These are phyloP conservation scores for Hypoxylon fragiforme DNA, from an alignment of 495 filamentous ascomycete genomes.

Conservation along the genomic window DNA sequence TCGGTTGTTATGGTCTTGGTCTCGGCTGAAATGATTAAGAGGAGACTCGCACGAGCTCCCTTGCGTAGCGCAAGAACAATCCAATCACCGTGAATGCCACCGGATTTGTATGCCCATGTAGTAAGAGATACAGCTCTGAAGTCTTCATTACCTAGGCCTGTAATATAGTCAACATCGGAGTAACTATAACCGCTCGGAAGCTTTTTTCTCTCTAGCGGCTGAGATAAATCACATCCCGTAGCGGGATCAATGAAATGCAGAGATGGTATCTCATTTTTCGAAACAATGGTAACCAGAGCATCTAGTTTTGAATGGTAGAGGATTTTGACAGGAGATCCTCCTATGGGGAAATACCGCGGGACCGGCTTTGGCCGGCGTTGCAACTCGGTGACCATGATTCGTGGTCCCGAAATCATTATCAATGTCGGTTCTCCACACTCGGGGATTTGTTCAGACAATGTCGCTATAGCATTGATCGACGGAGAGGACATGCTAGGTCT, in stretches of 20 bases:
- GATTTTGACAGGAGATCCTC: slow-evolving; percentile 55
- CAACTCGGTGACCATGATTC: slow-evolving; percentile 55
- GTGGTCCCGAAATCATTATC: slow-evolving; percentile 48
- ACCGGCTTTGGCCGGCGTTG: slow-evolving; percentile 51
- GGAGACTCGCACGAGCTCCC: slow-evolving; percentile 39
- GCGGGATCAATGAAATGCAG: slow-evolving; percentile 53
- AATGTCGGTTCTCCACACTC: slow-evolving; percentile 34
- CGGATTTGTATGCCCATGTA: slow-evolving; percentile 51
- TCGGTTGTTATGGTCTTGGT: slow-evolving; percentile 14
- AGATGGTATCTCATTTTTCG: slow-evolving; percentile 39
- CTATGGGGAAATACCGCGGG: slow-evolving; percentile 53
- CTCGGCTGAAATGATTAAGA: slow-evolving; percentile 50
- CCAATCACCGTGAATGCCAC: slow-evolving; percentile 40
- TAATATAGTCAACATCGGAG: slow-evolving; percentile 38
- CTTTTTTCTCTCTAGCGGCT: slow-evolving; percentile 41
- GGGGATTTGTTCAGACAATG: slow-evolving; percentile 29
- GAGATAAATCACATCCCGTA: slow-evolving; percentile 50
- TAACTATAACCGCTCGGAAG: slow-evolving; percentile 8
- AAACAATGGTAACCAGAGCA: slow-evolving; percentile 57
- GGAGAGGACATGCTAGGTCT: slow-evolving; percentile 33
- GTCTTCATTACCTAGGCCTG: slow-evolving; percentile 44
- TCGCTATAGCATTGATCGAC: slow-evolving; percentile 39
- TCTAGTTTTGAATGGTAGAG: slow-evolving; percentile 56
- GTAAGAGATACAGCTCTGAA: slow-evolving; percentile 47
- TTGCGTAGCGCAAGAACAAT: slow-evolving; percentile 50